Conservation (phyloP, 129 eudicot genomes). For the Arctium lappa region DNA sequence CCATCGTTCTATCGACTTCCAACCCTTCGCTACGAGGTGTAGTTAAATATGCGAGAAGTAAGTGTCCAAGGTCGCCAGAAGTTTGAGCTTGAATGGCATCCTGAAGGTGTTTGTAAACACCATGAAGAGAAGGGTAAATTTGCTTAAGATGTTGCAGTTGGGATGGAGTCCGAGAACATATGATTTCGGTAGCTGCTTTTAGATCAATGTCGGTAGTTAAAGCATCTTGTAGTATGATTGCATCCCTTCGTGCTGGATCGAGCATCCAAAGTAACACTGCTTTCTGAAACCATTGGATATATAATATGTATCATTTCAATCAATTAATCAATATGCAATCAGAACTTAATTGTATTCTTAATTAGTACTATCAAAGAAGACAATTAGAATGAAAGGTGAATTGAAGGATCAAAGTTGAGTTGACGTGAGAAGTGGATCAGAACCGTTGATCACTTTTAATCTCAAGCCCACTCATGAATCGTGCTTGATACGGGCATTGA, state of each 20-base stretch:
- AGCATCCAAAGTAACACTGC: constrained; percentile 76
- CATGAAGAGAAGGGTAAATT: constrained; percentile 48
- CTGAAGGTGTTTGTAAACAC: constrained; percentile 54
- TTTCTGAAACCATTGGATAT: constrained; percentile 47
- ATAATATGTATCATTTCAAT: background rate
- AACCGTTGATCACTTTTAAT: too few relatives aligned
- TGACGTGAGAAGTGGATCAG: too few relatives aligned
- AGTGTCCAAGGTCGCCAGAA: constrained; percentile 67
- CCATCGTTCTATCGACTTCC: constrained; percentile 67
- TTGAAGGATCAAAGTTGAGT: too few relatives aligned
- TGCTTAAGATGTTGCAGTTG: constrained; percentile 70
- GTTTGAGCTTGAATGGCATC: constrained; percentile 68
- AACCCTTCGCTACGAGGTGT: constrained; percentile 73
- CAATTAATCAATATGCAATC: background rate
- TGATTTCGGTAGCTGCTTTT: constrained; percentile 75
- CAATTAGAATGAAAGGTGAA: too few relatives aligned
- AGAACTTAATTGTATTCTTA: background rate
- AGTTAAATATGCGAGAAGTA: constrained; percentile 68
- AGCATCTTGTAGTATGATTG: constrained; percentile 54
- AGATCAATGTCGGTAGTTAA: constrained; percentile 37
- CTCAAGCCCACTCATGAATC: too few relatives aligned
- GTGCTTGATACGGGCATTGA: too few relatives aligned
- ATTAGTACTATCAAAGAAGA: too few relatives aligned
- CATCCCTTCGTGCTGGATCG: constrained; percentile 80
- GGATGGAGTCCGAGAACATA: constrained; percentile 73